Evolutionary conservation across 1,284 basidiomycete genomes (phyloP).

Genomic region (Marasmius fiardii): DNA sequence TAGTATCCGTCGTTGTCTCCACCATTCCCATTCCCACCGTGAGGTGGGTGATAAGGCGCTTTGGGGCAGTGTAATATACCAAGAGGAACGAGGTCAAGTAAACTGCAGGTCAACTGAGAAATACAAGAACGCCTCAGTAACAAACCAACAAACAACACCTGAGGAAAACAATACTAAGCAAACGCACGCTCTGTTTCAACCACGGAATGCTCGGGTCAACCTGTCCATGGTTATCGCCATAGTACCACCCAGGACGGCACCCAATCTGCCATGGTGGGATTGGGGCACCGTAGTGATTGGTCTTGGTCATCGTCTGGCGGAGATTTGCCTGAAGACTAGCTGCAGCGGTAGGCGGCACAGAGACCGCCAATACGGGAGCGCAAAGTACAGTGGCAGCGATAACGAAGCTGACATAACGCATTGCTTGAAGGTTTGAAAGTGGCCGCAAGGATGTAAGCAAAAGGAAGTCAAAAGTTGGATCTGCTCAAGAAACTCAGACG

Average conservation of each 20-base stretch:
- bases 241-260: conserved; percentile 28
- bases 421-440: no score
- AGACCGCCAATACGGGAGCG: no score
- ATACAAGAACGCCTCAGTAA: no score
- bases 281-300: conserved; percentile 26
- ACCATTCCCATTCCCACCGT: no score
- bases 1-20: conserved; percentile 20
- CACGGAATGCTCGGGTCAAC: conserved; percentile 18
- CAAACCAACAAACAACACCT: not conserved
- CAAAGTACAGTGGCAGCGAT: no score
- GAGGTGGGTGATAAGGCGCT: conserved; percentile 13
- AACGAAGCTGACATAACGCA: no score
- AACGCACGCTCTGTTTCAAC: conserved; percentile 8
- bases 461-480: no score
- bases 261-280: conserved; percentile 22
- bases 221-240: conserved; percentile 20
- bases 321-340: no score
- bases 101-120: conserved; percentile 21
- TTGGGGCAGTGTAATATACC: conserved; percentile 19
- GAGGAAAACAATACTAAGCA: not conserved
- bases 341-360: no score
- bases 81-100: conserved; percentile 20
- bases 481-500: no score
- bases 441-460: no score
- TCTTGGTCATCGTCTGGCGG: no score